phyloP scores from a whole-genome alignment of 2,329 filamentous ascomycete species.

The Diaporthe sp. region DNA sequence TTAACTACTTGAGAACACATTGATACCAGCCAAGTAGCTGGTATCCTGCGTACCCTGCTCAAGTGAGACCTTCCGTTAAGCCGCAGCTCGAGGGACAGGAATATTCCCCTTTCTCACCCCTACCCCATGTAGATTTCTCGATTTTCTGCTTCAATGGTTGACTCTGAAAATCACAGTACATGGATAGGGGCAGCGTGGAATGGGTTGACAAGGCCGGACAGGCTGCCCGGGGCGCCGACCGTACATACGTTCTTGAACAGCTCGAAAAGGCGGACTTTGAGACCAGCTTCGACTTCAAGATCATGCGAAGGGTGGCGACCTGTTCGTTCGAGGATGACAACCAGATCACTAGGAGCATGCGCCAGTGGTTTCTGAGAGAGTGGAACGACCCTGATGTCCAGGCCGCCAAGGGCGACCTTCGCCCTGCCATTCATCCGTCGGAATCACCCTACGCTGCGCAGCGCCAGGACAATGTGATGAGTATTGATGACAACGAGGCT shows the following conservation, averaged over 20 bases:
- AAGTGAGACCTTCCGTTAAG: too few relatives aligned
- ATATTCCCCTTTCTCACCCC: neutral
- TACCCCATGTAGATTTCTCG: neutral
- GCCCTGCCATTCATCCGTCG: neutral
- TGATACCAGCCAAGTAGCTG: neutral
- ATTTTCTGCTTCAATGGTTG: accelerated
- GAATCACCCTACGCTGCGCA: neutral
- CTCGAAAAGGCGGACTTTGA: neutral
- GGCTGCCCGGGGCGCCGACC: neutral
- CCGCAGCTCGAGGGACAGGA: neutral
- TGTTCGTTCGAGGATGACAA: neutral
- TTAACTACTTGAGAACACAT: neutral
- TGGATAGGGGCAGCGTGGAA: neutral
- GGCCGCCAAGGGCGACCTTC: neutral
- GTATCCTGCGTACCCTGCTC: neutral
- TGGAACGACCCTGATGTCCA: conserved; percentile 5
- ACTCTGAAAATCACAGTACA: neutral
- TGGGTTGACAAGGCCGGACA: neutral
- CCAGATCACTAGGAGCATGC: neutral
- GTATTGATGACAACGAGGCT: neutral
- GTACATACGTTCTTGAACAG: neutral
- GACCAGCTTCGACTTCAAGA: neutral
- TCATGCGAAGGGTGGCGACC: neutral
- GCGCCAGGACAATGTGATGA: neutral
- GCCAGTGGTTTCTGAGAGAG: conserved; percentile 2